Base-by-base conservation (phyloP, 2,329 filamentous ascomycete species). In the Pestalotiopsis sp. region DNA sequence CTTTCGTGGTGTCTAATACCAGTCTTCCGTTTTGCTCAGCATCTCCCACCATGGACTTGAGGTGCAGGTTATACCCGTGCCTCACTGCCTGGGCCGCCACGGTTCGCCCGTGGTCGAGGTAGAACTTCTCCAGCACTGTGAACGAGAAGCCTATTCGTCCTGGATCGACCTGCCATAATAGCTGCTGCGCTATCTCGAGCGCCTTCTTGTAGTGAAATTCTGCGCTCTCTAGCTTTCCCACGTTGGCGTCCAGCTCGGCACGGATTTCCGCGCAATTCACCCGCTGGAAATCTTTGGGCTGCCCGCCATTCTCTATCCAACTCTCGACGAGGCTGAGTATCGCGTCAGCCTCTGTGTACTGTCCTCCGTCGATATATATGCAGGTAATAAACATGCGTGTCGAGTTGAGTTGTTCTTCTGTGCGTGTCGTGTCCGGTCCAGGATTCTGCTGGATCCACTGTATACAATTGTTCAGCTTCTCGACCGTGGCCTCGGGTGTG, bases 191-290 rank as follows among this genome's bases (percentile, higher is more conserved):
- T 23, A 31, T 45, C 17, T 36, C 38, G 14, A 64, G 39, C n/a
- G 38, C 61, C 41, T 64, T 64, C 17, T 64, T 64, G 39, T 64
- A 64, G 20, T 45, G 39, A 27, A 25, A 64, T 49, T 64, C 61
- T 11, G 61, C n/a, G n/a, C 38, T 52, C 6, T 52, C 61, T 3
- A 25, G n/a, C 13, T 64, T 64, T n/a, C 61, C 61, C n/a, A 25
- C 39, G 9, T 64, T 52, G 12, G n/a, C n/a, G 13, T 45, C 38
- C 38, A 64, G 20, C 41, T 64, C 61, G 11, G 61, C 61, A 20
- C 41, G 38, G 20, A 52, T 64, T 49, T 64, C 61, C 49, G 25
- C 20, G 38, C 38, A 52, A 20, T 64, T 64, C 11, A 64, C 61
- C 25, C n/a, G 20, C 20, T 64, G 61, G 14, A 38, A 23, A 20